A percentile compares a stretch with the other conserved stretches of the same genome.
Evolutionary conservation across 257 asterid species (phyloP).

Genomic region (Fraxinus cuspidata): DNA sequence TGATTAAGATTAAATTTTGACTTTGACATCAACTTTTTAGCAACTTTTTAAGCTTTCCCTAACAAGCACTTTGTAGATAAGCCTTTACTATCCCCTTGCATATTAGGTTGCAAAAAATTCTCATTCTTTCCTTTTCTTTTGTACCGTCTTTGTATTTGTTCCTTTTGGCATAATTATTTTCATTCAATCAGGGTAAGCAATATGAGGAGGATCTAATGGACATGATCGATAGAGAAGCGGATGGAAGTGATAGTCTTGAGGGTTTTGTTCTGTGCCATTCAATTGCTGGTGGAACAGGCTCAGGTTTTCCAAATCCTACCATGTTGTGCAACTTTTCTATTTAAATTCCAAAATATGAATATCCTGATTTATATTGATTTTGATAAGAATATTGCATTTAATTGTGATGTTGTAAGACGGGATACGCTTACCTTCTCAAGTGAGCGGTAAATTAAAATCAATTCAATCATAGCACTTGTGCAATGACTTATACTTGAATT

Average conservation of each 20-base stretch:
- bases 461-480: background rate
- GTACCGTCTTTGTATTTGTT: background rate
- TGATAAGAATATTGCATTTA: background rate
- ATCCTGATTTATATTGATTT: background rate
- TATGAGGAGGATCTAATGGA: conserved; percentile 98
- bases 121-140: background rate
- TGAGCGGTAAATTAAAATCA: background rate
- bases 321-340: conserved; percentile 9
- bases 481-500: background rate
- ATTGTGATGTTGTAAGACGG: background rate
- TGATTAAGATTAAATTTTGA: too few relatives aligned
- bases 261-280: conserved; percentile 99
- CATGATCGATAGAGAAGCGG: conserved; percentile 99
- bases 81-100: background rate
- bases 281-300: conserved; percentile 98
- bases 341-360: conserved; percentile 9
- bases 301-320: conserved; percentile 49
- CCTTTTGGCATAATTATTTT: conserved; percentile 19
- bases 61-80: background rate
- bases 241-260: conserved; percentile 99
- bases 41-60: too few relatives aligned
- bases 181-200: conserved; percentile 73
- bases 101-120: background rate
- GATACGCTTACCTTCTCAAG: background rate
- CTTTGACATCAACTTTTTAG: too few relatives aligned